Evolutionary conservation across 2,329 filamentous ascomycete species (phyloP).

Genomic region (Cyclaneusma minus): DNA sequence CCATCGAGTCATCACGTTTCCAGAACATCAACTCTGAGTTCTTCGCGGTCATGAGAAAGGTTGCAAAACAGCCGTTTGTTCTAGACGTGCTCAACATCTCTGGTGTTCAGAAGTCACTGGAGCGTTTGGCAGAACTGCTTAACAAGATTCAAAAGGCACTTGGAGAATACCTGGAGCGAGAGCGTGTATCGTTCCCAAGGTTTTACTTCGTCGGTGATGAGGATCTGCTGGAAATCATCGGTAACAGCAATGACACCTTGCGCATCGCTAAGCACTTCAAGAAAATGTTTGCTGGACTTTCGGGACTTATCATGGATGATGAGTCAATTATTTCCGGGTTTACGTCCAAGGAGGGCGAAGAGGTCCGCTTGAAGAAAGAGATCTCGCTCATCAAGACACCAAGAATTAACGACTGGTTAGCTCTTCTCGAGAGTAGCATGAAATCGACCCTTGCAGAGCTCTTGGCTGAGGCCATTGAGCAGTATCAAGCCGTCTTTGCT

Average conservation of each 20-base stretch:
- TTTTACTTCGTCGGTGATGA: conserved; percentile 99
- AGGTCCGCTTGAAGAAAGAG: conserved; percentile 73
- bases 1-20: conserved; percentile 91
- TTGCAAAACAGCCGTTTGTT: conserved; percentile 89
- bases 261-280: conserved; percentile 98
- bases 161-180: conserved; percentile 94
- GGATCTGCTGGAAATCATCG: conserved; percentile 95
- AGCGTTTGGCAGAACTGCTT: conserved; percentile 86
- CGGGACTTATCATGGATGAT: conserved; percentile 80
- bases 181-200: conserved; percentile 90
- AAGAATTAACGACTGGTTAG: conserved; percentile 98
- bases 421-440: conserved; percentile 82
- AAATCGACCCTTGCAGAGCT: conserved; percentile 85
- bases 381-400: conserved; percentile 89
- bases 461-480: conserved; percentile 69
- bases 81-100: conserved; percentile 92
- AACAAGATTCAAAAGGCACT: conserved; percentile 99
- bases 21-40: conserved; percentile 99
- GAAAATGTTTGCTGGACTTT: conserved; percentile 98
- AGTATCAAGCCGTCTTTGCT: conserved; percentile 66
- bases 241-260: conserved; percentile 93
- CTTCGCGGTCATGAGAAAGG: conserved; percentile 98
- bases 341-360: conserved; percentile 88
- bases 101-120: conserved; percentile 88
- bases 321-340: conserved; percentile 82